Evolutionary conservation across 306 rosid species (phyloP), one percentile per base, ranked within the genome.

Genomic region (Comarum palustre): DNA sequence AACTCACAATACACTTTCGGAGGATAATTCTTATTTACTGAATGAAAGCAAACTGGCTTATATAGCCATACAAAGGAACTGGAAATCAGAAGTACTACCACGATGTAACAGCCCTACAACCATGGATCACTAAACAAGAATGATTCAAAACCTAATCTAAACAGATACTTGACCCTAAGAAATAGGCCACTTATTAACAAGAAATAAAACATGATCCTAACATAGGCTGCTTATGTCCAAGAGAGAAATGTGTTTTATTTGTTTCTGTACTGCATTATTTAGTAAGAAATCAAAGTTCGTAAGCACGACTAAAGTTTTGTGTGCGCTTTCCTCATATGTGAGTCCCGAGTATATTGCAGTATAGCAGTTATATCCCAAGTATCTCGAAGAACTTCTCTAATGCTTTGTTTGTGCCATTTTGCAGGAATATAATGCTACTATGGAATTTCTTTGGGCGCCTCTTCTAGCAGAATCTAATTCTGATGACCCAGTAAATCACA

Each of bases 381-480:
- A 77, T 72, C 51, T 39, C 39, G 29, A 58, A 20, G 29, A 4
- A 8, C 20, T 42, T 60, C 42, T 51, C 64, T 64, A 51, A 68
- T 66, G 54, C 58, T 64, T 70, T 78, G 19, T 73, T 73, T 52
- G 52, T 81, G 60, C 61, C 66, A 74, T 71, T 79, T 27, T 77
- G 67, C 87, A 94, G 99, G 97, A 94, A 54, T 94, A 91, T 76
- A 94, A 94, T 86, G 99, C 99, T 48, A 94, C 93, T 31, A 86
- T 94, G 63, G 99, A 94, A 75, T 94, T 94, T 81, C 99, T 89
- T 27, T 94, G 99, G 99, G 93, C 97, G 29, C 99, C 99, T 4
- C 94, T 94, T 55, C 96, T 94, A 36, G 99, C 82, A 25, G 99
- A 94, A 77, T 94, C 99, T 41, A 94, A 94, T 69, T 94, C 99